A percentile compares a stretch with the other conserved stretches of the same genome.
phyloP scores from a whole-genome alignment of 495 filamentous ascomycete species.

The Arthonia radiata region DNA sequence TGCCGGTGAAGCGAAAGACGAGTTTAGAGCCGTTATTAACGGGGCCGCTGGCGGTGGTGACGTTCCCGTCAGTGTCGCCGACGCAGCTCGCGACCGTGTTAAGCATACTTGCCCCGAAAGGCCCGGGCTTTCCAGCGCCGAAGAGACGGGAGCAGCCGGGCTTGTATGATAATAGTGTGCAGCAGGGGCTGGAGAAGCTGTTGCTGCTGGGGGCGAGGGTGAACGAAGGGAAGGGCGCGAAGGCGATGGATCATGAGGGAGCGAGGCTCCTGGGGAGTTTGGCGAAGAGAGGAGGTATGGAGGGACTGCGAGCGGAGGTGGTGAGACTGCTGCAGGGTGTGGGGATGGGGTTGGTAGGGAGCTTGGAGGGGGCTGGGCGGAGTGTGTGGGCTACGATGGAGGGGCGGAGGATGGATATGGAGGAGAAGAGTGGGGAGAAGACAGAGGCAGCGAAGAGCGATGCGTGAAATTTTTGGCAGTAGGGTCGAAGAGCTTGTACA shows the following conservation, averaged over 20 bases:
- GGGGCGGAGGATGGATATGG: constrained; percentile 46
- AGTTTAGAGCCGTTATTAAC: constrained; percentile 50
- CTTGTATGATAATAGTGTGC: constrained; percentile 51
- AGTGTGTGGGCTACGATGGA: constrained; percentile 68
- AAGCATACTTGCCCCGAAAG: constrained; percentile 44
- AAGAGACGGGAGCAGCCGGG: constrained; percentile 46
- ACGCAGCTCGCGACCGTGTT: constrained; percentile 56
- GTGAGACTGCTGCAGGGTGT: constrained; percentile 51
- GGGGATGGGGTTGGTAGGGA: constrained; percentile 43
- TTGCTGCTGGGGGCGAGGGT: constrained; percentile 66
- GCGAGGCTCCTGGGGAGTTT: constrained; percentile 71
- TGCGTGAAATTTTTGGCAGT: too few relatives aligned
- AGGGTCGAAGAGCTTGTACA: too few relatives aligned
- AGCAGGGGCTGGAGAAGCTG: constrained; percentile 64
- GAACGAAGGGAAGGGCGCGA: too few relatives aligned
- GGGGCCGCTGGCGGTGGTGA: constrained; percentile 54
- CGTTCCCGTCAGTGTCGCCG: constrained; percentile 64
- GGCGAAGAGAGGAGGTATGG: constrained; percentile 54
- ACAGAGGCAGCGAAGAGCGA: too few relatives aligned
- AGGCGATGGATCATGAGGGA: constrained; percentile 58
- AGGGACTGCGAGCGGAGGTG: constrained; percentile 59
- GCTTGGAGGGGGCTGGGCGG: constrained; percentile 51
- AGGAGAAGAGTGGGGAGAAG: too few relatives aligned
- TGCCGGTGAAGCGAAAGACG: constrained; percentile 17
- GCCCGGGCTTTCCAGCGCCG: constrained; percentile 50